Evolutionary conservation across 805 yeast species (phyloP).

Genomic region (Candida gorgasii): DNA sequence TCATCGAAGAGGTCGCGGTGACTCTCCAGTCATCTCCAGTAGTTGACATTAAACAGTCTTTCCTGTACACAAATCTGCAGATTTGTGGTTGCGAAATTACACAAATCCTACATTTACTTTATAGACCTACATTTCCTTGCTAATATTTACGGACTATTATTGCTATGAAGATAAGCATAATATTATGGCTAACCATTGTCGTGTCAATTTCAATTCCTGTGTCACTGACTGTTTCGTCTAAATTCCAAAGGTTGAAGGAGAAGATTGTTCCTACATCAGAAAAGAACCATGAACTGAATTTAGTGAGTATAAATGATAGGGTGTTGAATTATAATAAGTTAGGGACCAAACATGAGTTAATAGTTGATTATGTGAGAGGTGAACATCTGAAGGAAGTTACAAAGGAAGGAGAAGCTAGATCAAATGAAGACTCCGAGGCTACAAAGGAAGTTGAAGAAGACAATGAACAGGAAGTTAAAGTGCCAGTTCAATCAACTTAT

Average conservation of each 20-base stretch:
- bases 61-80: too few species aligned
- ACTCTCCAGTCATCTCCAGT: too few species aligned
- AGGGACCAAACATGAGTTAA: slow-evolving; percentile 9
- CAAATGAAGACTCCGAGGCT: background rate
- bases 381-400: too few species aligned
- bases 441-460: background rate
- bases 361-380: slow-evolving; percentile 10
- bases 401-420: background rate
- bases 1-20: too few species aligned
- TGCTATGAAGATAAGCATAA: background rate
- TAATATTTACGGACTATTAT: background rate
- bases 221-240: slow-evolving; percentile 7
- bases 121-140: too few species aligned
- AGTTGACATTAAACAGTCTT: too few species aligned
- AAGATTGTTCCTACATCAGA: background rate
- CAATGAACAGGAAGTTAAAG: background rate
- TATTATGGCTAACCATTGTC: background rate
- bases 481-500: background rate
- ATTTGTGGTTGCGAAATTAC: slow-evolving; percentile 2
- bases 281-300: slow-evolving; percentile 8
- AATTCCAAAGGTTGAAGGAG: slow-evolving; percentile 8
- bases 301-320: slow-evolving; percentile 8
- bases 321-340: slow-evolving; percentile 9
- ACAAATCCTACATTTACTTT: too few species aligned
- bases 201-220: slow-evolving; percentile 6